Base-by-base conservation (phyloP, 1,139 yeast species). In the Candida sp. region DNA sequence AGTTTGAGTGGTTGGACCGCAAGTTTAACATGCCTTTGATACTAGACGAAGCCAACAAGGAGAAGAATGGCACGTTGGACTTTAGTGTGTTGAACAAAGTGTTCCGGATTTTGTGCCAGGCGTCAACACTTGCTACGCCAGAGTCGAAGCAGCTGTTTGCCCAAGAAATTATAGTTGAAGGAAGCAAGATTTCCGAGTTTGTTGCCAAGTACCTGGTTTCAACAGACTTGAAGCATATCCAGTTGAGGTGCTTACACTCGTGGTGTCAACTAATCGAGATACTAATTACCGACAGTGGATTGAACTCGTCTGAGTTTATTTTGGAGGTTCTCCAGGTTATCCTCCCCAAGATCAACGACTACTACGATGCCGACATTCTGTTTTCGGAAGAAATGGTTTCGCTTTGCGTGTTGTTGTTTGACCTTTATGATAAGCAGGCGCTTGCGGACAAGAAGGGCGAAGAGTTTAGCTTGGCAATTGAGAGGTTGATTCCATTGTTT, bases 261-360 rank as follows among this genome's bases (percentile, higher is more conserved):
- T 93, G 98, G 98, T 85, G 88, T 33, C 88, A 87, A 58, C 69
- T 92, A 48, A 85, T 90, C 35, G 90, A 90, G 55, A 84, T 91
- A 3, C 69, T 91, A 46, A 84, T 90, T 6, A 77, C 84, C 22
- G 94, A 88, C 61, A 70, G 66, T n/a, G 72, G 72, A 26, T 55
- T 68, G 27, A 50, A 57, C 22, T 58, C 68, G 7, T 61, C 63
- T 31, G 81, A 84, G 46, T 88, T 93, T 59, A 84, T 91, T 49
- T 69, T 90, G 37, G 96, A 89, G 60, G 83, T 90, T 3, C 84
- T 92, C 58, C 96, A 91, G 60, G 75, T 82, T 7, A 77, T 90
- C 17, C 76, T 90, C 27, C 97, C 97, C 1, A 88, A 85, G 61
- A 83, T 92, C 44, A 84, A 84, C 56, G 90, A 85, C 53, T 91